These are phyloP conservation scores for Kwoniella bestiolae DNA, from an alignment of 768 basidiomycete genomes.

Conservation along the genomic window DNA sequence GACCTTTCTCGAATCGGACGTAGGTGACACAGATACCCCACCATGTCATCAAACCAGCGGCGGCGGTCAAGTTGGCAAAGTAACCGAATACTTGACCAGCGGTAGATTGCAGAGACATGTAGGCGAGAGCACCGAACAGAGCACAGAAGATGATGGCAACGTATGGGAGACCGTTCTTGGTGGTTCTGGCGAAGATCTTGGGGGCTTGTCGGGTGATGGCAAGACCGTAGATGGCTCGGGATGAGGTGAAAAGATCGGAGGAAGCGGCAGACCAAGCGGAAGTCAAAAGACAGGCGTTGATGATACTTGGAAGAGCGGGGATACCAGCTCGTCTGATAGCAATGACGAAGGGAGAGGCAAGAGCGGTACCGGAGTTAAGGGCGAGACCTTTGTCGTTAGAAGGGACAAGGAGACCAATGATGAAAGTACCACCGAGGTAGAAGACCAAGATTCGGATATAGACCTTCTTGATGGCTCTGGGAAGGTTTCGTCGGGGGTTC, in stretches of 20 bases:
- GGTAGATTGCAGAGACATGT: conserved; percentile 72
- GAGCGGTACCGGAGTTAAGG: conserved; percentile 66
- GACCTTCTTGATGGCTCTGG: conserved; percentile 70
- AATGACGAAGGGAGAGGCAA: conserved; percentile 87
- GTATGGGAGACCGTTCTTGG: conserved; percentile 75
- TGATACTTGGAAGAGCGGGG: conserved; percentile 75
- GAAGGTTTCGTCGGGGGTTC: conserved; percentile 73
- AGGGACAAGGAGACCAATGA: conserved; percentile 74
- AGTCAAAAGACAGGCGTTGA: conserved; percentile 68
- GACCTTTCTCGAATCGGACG: conserved; percentile 80
- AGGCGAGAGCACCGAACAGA: conserved; percentile 66
- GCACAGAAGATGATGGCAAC: conserved; percentile 72
- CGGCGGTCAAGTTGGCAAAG: conserved; percentile 72
- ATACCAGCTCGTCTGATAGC: conserved; percentile 79
- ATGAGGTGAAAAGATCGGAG: conserved; percentile 86
- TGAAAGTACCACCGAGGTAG: conserved; percentile 64
- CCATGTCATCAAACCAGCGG: conserved; percentile 70
- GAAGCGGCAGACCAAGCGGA: conserved; percentile 92
- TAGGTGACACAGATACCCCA: conserved; percentile 76
- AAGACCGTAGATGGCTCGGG: conserved; percentile 76
- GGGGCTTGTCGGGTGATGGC: conserved; percentile 81
- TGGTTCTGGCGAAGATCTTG: conserved; percentile 71
- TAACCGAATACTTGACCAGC: conserved; percentile 77
- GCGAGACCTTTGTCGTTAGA: conserved; percentile 67
- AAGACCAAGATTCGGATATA: conserved; percentile 80